A percentile compares a stretch with the other conserved stretches of the same genome.
phyloP scores from a whole-genome alignment of 352 stramenopile species.

The Pythium grandisporangium region DNA sequence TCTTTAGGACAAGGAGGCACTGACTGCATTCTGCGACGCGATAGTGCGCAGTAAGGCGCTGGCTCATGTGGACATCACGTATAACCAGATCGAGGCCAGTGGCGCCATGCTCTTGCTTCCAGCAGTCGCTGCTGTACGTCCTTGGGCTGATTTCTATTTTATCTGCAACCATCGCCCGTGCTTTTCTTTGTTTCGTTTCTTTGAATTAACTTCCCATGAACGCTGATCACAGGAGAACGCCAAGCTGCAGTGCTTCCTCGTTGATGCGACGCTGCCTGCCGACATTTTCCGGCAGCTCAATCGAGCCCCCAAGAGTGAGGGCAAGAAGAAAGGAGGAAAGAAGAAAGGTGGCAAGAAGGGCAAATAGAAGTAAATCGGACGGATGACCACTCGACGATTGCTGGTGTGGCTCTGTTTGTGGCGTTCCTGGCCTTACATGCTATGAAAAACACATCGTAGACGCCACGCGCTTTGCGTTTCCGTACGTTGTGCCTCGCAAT shows the following conservation, averaged over 20 bases:
- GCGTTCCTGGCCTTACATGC: too few relatives aligned
- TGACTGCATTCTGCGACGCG: constrained; percentile 47
- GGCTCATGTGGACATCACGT: constrained; percentile 67
- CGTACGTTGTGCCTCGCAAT: too few relatives aligned
- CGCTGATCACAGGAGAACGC: constrained; percentile 25
- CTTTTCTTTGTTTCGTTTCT: neutral
- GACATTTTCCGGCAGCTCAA: constrained; percentile 72
- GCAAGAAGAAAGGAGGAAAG: constrained; percentile 77
- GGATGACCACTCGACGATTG: neutral
- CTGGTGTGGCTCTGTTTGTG: neutral
- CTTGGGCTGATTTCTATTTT: too few relatives aligned
- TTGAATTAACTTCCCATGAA: neutral
- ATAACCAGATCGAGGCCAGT: constrained; percentile 62
- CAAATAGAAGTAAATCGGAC: constrained; percentile 30
- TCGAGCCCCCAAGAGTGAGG: constrained; percentile 49
- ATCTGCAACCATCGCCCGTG: too few relatives aligned
- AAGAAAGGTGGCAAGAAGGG: constrained; percentile 63
- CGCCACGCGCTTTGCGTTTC: too few relatives aligned
- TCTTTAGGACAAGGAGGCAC: constrained; percentile 12
- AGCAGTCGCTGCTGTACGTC: constrained; percentile 27
- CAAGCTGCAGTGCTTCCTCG: constrained; percentile 65
- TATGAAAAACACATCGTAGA: too few relatives aligned
- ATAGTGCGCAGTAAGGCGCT: constrained; percentile 57
- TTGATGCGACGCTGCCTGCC: constrained; percentile 59
- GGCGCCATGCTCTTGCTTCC: constrained; percentile 53